Conservation (phyloP, 2,329 filamentous ascomycete species). For the Volutella citrinella region DNA sequence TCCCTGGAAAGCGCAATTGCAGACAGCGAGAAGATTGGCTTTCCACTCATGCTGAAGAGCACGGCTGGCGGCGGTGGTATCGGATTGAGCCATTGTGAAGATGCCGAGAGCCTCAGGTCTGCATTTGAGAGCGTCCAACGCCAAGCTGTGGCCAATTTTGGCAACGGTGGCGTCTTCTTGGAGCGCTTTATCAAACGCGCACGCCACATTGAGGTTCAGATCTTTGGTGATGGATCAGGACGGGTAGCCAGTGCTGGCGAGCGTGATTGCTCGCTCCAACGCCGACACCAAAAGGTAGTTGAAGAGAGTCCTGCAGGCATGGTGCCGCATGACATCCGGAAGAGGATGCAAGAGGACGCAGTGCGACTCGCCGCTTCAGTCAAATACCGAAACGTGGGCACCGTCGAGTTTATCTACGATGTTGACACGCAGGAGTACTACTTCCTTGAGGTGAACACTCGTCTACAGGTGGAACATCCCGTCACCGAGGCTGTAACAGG, state of each 20-base stretch:
- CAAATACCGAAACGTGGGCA: conserved; percentile 40
- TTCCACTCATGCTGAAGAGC: conserved; percentile 46
- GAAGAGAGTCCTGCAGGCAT: conserved; percentile 43
- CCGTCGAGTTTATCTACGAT: conserved; percentile 45
- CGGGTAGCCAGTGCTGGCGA: conserved; percentile 40
- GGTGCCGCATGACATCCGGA: conserved; percentile 27
- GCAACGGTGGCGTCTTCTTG: conserved; percentile 38
- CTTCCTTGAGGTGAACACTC: conserved; percentile 48
- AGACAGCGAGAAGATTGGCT: conserved; percentile 29
- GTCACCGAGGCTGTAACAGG: conserved; percentile 72
- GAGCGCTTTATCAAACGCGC: conserved; percentile 40
- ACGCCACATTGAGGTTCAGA: conserved; percentile 49
- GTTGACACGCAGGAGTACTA: conserved; percentile 35
- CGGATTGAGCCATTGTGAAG: conserved; percentile 36
- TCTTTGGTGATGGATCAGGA: conserved; percentile 44
- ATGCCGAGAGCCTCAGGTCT: conserved; percentile 25
- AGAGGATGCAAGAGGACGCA: conserved; percentile 36
- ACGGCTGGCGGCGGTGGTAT: conserved; percentile 46
- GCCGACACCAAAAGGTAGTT: conserved; percentile 50
- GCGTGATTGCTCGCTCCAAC: conserved; percentile 49
- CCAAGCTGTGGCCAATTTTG: conserved; percentile 40
- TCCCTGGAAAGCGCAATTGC: conserved; percentile 25
- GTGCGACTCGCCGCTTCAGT: conserved; percentile 33
- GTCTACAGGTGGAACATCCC: conserved; percentile 48
- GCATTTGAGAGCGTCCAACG: conserved; percentile 36